Evolutionary conservation across 805 yeast species (phyloP), one percentile per base, ranked within the genome.

Genomic region (Kluyveromyces nonfermentans): DNA sequence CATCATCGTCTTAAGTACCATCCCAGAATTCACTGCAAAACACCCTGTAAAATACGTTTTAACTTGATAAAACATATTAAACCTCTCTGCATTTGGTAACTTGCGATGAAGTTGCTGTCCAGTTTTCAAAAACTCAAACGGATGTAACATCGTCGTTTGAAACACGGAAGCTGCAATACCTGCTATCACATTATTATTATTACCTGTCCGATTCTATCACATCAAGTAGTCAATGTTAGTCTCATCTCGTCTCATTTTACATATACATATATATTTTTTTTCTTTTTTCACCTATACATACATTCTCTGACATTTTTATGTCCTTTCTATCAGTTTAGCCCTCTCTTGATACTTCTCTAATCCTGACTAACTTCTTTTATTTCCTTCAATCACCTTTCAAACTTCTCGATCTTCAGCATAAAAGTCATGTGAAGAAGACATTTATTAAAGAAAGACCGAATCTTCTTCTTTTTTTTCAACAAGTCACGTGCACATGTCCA

Each of bases 21-120:
- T 78, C 4, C 96, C 96, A 0, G 79, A 50, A 32, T 86, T 82
- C 46, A 87, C 62, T 0, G 95, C 86, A 41, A 84, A 75, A 52
- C 85, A 77, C 1, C 97, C 97, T 19, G 68, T 57, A 46, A 68
- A 67, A 48, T 62, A 67, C 25, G 54, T 51, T 39, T 63, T 68
- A n/a, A 66, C 51, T 37, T 64, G 62, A 40, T 57, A 62, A 42
- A 55, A 47, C 34, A 59, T 49, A 18, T 58, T 56, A 22, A 53
- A 53, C 14, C 49, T 44, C 32, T 71, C 66, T 14, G 51, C 48
- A 52, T 70, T 64, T 19, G 65, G 62, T 15, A 59, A 56, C 14
- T 64, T 50, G 46, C 78, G 73, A 44, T 73, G 75, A 40, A 83
- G 64, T 54, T 83, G 90, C 22, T 74, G 64, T 16, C 75, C 75